Conservation (phyloP, 2,329 filamentous ascomycete species). For the Colletotrichum lupini region DNA sequence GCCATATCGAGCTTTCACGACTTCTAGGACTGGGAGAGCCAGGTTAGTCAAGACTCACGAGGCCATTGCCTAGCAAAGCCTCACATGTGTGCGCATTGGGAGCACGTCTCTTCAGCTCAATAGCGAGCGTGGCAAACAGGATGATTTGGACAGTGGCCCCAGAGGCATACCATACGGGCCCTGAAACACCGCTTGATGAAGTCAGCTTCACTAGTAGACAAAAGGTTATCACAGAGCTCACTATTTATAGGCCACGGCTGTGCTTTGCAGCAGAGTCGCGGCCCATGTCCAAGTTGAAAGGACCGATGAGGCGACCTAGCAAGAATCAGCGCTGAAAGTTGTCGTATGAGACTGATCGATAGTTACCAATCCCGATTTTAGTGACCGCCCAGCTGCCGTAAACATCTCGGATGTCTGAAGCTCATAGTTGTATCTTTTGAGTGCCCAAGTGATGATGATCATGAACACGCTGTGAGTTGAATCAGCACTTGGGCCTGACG, state of each 20-base stretch:
- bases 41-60: background rate
- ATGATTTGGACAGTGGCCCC: constrained; percentile 89
- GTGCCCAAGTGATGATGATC: constrained; percentile 75
- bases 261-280: constrained; percentile 82
- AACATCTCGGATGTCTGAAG: constrained; percentile 94
- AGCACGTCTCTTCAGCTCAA: constrained; percentile 86
- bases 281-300: constrained; percentile 96
- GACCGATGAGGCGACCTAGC: constrained; percentile 79
- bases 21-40: constrained; percentile 70
- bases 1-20: constrained; percentile 85
- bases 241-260: constrained; percentile 85
- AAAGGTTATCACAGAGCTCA: rapidly evolving
- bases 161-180: constrained; percentile 70
- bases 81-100: constrained; percentile 83
- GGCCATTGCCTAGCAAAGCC: rapidly evolving
- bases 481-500: too few species aligned
- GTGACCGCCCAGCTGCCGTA: constrained; percentile 85
- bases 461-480: constrained; percentile 17
- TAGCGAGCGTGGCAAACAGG: constrained; percentile 89
- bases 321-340: background rate
- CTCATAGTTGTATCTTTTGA: constrained; percentile 72
- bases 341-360: rapidly evolving
- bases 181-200: constrained; percentile 62
- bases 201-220: background rate
- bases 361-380: constrained; percentile 83